Percentiles rank a stretch among this genome's conserved stretches.
phyloP scores from a whole-genome alignment of 306 rosid genomes.

The Cucurbita maxima region DNA sequence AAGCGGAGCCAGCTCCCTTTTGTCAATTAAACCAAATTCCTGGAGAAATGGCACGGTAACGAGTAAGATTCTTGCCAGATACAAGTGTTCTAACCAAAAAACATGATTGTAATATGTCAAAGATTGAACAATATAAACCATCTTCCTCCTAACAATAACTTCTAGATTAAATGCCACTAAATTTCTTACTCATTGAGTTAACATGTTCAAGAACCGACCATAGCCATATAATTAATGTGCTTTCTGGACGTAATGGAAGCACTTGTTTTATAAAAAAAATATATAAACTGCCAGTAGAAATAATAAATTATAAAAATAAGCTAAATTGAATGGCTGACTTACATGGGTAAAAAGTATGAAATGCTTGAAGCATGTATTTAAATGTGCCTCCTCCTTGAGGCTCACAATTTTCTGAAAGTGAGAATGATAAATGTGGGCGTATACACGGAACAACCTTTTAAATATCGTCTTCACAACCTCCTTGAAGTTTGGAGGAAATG shows the following conservation, averaged over 20 bases:
- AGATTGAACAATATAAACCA: neutral
- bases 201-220: neutral
- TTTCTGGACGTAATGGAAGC: neutral
- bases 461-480: slow-evolving; percentile 98
- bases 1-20: slow-evolving; percentile 97
- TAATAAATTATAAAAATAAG: neutral
- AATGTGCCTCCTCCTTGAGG: slow-evolving; percentile 99
- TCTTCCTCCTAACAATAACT: neutral
- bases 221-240: neutral
- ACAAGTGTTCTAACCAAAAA: neutral
- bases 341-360: slow-evolving; percentile 93
- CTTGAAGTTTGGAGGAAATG: slow-evolving; percentile 84
- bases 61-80: neutral
- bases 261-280: neutral
- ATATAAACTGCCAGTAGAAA: neutral
- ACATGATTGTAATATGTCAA: neutral
- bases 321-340: slow-evolving; percentile 21
- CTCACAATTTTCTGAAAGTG: slow-evolving; percentile 98
- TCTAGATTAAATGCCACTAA: neutral
- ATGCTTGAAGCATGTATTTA: slow-evolving; percentile 99
- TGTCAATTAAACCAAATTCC: slow-evolving; percentile 96
- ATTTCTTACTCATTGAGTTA: neutral
- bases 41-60: slow-evolving; percentile 19
- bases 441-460: slow-evolving; percentile 89
- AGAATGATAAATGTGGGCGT: slow-evolving; percentile 96